Evolutionary conservation across 176 grass and related monocot genomes (phyloP).

Genomic region (Carex myosuroides): DNA sequence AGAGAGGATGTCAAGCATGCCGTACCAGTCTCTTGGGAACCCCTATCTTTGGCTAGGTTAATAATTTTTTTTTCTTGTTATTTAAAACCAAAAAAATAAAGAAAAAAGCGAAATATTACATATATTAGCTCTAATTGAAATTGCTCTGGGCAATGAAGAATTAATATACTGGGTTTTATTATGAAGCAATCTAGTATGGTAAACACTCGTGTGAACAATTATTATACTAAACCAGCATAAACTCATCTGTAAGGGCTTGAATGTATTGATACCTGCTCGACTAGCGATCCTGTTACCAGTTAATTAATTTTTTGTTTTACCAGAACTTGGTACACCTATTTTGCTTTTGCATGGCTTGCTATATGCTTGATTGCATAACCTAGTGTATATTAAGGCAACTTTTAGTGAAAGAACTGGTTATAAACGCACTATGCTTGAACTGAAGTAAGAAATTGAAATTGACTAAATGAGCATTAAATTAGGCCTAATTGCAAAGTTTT

Average conservation of each 20-base stretch:
- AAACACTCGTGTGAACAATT: not conserved
- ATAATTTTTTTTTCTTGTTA: not conserved
- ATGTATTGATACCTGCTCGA: not conserved
- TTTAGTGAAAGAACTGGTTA: not conserved
- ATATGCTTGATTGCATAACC: not conserved
- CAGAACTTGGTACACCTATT: not conserved
- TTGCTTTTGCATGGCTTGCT: not conserved
- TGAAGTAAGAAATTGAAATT: not conserved
- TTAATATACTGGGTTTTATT: not conserved
- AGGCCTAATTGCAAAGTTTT: not conserved
- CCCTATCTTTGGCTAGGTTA: slow-evolving; percentile 49
- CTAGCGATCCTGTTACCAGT: not conserved
- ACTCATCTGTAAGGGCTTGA: not conserved
- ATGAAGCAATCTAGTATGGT: not conserved
- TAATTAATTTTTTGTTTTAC: not conserved
- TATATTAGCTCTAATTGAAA: not conserved
- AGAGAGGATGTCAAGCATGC: slow-evolving; percentile 36
- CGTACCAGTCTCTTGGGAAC: slow-evolving; percentile 50
- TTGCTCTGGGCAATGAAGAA: not conserved
- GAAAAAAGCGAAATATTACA: not conserved
- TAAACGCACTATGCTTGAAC: not conserved
- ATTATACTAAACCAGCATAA: not conserved
- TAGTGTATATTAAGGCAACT: not conserved
- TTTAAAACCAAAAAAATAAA: not conserved
- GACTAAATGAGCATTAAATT: not conserved